Base-by-base conservation (phyloP, 2,329 filamentous ascomycete species). In the Fusarium robinianum region DNA sequence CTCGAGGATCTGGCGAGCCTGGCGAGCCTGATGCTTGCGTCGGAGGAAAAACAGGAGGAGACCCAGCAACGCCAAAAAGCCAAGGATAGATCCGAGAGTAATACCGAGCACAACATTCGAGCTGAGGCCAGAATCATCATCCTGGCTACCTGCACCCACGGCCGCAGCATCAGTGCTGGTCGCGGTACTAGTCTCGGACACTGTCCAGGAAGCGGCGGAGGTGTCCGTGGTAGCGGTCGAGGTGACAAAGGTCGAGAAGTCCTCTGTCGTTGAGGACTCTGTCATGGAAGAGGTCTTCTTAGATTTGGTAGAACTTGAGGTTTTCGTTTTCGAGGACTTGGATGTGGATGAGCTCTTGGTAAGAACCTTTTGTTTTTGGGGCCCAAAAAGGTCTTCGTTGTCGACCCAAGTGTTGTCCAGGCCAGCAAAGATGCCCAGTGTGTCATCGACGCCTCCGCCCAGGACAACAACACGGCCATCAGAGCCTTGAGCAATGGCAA, bases 81-180 rank as follows among this genome's bases (percentile, higher is more conserved):
- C 90, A 38, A 88, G 79, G 15, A 96, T 83, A n/a, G 85, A 83
- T 9, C 91, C 90, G 1, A 97, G 76, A 0, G 88, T 88, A 36
- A 88, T 88, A 22, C 88, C 91, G 2, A 96, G 77, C 18, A 96
- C 85, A 6, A 82, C 55, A 67, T 77, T 72, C 63, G 72, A 63
- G 46, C 66, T 62, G 34, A 67, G 51, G n/a, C 60, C 65, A 25
- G 69, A 66, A 16, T 64, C 62, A 17, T 65, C 50, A 8, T 39
- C 43, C 14, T 42, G 45, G 11, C n/a, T 63, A 8, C 60, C 58
- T 10, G 59, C 55, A n/a, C 63, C 51, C 5, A 61, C 49, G 1
- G 65, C 48, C 9, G 63, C 58, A 7, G 57, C 49, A 27, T 53
- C 52, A 10, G 57, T 59, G n/a, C 49, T 49, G 12, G 57, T 51